Evolutionary conservation across 2,329 filamentous ascomycete species (phyloP), one percentile per base, ranked within the genome.

Genomic region (Fusarium graminum): DNA sequence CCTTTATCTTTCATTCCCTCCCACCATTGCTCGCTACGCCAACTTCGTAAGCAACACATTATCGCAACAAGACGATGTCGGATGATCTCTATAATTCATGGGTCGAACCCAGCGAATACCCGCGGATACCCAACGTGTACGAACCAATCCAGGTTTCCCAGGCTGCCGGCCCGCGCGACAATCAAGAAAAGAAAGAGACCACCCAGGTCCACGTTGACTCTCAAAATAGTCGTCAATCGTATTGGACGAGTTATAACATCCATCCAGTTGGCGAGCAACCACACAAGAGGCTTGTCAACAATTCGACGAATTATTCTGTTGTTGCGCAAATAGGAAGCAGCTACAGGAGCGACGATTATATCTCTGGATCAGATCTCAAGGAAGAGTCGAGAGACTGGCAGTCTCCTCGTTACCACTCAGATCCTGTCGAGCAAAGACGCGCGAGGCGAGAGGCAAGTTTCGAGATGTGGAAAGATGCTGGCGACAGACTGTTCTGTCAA

Each of bases 381-480:
- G 47, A 28, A 16, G 29, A 29, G 29, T 45, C 45, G 10, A 53
- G 40, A 29, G 53, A 44, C 16, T 47, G 53, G 28, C 36, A 40
- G 32, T 34, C 52, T 17, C 42, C 39, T 25, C 53, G 32, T 16
- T 55, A 30, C 17, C 56, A 19, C 34, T 14, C 19, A 40, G 55
- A 59, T 36, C 40, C 36, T n/a, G 44, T 58, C 11, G 54, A 55
- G 38, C 63, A 49, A 46, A 60, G 59, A 42, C 63, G 53, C 22
- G 59, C 52, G 44, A 71, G 60, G 38, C 68, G 68, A 12, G 63
- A 69, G 43, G 63, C 59, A 12, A 72, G 53, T 28, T 62, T 67
- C n/a, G 63, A 70, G 38, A 51, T 56, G 36, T 72, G 70, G 70
- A 70, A 51, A 40, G 50, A 66, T 38, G 70, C 70, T 22, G 70